Base-by-base conservation (phyloP, 2,329 filamentous ascomycete species). In the Cordyceps cateniannulata region DNA sequence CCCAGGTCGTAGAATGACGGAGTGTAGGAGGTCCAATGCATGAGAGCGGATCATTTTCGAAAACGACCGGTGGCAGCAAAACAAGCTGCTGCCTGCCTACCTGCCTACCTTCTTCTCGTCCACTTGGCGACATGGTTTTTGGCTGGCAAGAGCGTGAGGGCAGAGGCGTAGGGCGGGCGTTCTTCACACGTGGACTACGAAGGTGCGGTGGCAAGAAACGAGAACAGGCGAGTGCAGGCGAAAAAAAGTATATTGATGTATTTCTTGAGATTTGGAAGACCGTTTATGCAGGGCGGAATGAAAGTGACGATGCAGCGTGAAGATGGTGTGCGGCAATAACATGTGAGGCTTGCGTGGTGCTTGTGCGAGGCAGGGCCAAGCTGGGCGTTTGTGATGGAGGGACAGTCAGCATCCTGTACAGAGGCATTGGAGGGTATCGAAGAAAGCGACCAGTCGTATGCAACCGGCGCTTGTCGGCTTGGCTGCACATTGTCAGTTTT, bases 111-210 rank as follows among this genome's bases (percentile, higher is more conserved):
- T n/a, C 18, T 38, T 38, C 27, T 40, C 32, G 27, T 25, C 8
- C n/a, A 8, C 18, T 42, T 54, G 50, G 42, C 58, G 27, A 35
- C 58, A 54, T 54, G 32, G 14, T 27, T 22, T 32, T 18, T 22
- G 29, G 50, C 29, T 42, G 58, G 58, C 58, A 60, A 50, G 58
- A 54, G 58, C 58, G 27, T 44, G 57, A 53, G 25, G 47, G 24
- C 25, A 16, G 8, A 49, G 20, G 40, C 14, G 3, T 14, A 20
- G 6, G 22, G 42, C 16, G 50, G 32, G 9, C 22, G 29, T 60
- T 18, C 2, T 25, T 47, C 38, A 59, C 38, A 59, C 16, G n/a
- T 9, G 10, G 27, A 44, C 22, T 59, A 59, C 49, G 57, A 59
- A 50, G 57, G 49, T 47, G 57, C 48, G 49, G 49, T 8, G 16